Base-by-base conservation (phyloP, 2,329 filamentous ascomycete genomes). In the Kalaharituber pfeilii region DNA sequence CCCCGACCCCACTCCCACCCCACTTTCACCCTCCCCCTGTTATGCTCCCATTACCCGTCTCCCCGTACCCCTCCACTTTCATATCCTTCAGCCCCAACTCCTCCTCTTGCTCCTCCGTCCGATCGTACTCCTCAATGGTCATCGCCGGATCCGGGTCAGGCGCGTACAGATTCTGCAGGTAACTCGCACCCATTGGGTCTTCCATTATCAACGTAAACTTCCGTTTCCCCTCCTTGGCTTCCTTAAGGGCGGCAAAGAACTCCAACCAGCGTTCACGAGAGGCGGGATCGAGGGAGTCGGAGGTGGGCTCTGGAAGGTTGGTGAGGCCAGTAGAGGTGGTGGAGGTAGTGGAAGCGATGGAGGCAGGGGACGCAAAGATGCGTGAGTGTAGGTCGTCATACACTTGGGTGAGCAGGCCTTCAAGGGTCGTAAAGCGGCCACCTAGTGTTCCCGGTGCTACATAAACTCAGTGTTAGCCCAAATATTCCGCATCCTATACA, bases 401-500 rank as follows among this genome's bases (percentile, higher is more conserved):
- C 56, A 98, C 85, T 67, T 98, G 86, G 0, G 86, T 91, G 53
- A 96, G 74, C 20, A 96, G 78, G 57, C 91, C 91, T 69, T 98
- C 91, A 20, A 98, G 82, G 0, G 91, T 98, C 20, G 91, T 98
- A 73, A 98, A 98, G 55, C 91, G 82, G 18, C 91, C 91, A 57
- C 91, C 91, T 18, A 98, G 79, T 0, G 91, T 98, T 54, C 91
- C 91, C 0, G 89, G 87, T 69, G 94, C n/a, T n/a, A n/a, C n/a
- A n/a, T n/a, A n/a, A n/a, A n/a, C n/a, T n/a, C n/a, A n/a, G n/a
- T n/a, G n/a, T n/a, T n/a, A n/a, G n/a, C n/a, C n/a, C n/a, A n/a
- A n/a, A n/a, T n/a, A n/a, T n/a, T n/a, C n/a, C n/a, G n/a, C n/a
- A n/a, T n/a, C n/a, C n/a, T n/a, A n/a, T n/a, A n/a, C n/a, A n/a